Conservation (phyloP, 2,329 filamentous ascomycete species). For the Karstenula rhodostoma region DNA sequence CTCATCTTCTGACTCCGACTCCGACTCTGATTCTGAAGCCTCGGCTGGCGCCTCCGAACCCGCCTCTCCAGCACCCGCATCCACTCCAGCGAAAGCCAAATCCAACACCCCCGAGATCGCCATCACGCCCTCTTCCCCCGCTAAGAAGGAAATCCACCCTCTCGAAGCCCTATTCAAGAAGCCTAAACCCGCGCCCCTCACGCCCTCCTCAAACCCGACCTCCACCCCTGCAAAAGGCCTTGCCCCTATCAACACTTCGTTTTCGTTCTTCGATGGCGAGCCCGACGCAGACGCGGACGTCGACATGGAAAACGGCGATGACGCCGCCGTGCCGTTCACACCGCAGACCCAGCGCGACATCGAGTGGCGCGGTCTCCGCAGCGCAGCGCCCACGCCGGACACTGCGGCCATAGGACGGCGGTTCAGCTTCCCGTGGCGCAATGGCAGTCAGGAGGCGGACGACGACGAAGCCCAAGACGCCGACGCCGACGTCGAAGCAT, state of each 20-base stretch:
- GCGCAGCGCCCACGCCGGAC: slow-evolving; percentile 92
- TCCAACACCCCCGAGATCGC: slow-evolving; percentile 23
- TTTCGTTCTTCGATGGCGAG: slow-evolving; percentile 77
- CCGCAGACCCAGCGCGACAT: slow-evolving; percentile 84
- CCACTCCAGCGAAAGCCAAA: slow-evolving; percentile 10
- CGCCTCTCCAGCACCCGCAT: slow-evolving; percentile 19
- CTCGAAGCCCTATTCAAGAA: slow-evolving; percentile 93
- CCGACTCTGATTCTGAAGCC: slow-evolving; percentile 29
- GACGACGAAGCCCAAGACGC: slow-evolving; percentile 55
- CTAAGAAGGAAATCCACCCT: slow-evolving; percentile 71
- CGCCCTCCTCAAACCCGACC: slow-evolving; percentile 39
- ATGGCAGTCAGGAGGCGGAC: slow-evolving; percentile 53
- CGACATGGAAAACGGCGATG: slow-evolving; percentile 50
- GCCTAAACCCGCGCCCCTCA: slow-evolving; percentile 52
- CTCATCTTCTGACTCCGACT: slow-evolving; percentile 44
- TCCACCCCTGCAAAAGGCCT: slow-evolving; percentile 49
- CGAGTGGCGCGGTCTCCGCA: slow-evolving; percentile 77
- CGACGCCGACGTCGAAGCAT: slow-evolving; percentile 31
- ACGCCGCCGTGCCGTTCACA: slow-evolving; percentile 68
- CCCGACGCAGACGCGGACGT: slow-evolving; percentile 44
- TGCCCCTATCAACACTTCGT: slow-evolving; percentile 63
- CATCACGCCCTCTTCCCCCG: slow-evolving; percentile 28
- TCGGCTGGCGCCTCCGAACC: slow-evolving; percentile 30
- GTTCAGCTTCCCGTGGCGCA: slow-evolving; percentile 61
- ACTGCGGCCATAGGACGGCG: slow-evolving; percentile 78